phyloP scores from a whole-genome alignment of 2,329 filamentous ascomycete genomes.

The Sarocladium strictum region DNA sequence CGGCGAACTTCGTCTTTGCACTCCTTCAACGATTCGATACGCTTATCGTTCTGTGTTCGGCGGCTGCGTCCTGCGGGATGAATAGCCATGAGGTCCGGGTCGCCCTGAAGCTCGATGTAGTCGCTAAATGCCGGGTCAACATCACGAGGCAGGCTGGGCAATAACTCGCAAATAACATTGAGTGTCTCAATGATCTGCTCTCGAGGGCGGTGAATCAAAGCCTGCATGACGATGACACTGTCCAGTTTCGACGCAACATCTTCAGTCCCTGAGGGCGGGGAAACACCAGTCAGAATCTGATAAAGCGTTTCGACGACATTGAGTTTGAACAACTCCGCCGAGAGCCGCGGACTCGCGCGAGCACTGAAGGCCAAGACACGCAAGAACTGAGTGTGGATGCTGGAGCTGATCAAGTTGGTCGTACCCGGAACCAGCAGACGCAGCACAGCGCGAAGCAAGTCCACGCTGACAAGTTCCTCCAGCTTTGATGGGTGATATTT shows the following conservation, averaged over 20 bases:
- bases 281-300: conserved; percentile 93
- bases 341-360: conserved; percentile 78
- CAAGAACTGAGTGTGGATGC: conserved; percentile 94
- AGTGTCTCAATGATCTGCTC: conserved; percentile 97
- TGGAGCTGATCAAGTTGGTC: conserved; percentile 88
- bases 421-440: conserved; percentile 87
- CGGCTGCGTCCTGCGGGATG: conserved; percentile 15
- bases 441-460: conserved; percentile 77
- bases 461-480: conserved; percentile 86
- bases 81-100: conserved; percentile 30
- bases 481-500: conserved; percentile 80
- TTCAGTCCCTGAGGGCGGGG: conserved; percentile 72
- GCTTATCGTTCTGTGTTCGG: conserved; percentile 60
- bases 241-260: conserved; percentile 83
- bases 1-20: conserved; percentile 84
- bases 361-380: conserved; percentile 87
- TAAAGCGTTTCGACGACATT: conserved; percentile 97
- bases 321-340: conserved; percentile 88
- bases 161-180: conserved; percentile 92
- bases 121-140: conserved; percentile 38
- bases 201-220: conserved; percentile 87
- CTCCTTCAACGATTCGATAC: conserved; percentile 72
- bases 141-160: conserved; percentile 65
- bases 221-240: conserved; percentile 97
- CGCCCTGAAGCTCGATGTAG: conserved; percentile 34